These are phyloP conservation scores for Naegleria fowleri DNA, from an alignment of 208 protist genomes.

Conservation along the genomic window DNA sequence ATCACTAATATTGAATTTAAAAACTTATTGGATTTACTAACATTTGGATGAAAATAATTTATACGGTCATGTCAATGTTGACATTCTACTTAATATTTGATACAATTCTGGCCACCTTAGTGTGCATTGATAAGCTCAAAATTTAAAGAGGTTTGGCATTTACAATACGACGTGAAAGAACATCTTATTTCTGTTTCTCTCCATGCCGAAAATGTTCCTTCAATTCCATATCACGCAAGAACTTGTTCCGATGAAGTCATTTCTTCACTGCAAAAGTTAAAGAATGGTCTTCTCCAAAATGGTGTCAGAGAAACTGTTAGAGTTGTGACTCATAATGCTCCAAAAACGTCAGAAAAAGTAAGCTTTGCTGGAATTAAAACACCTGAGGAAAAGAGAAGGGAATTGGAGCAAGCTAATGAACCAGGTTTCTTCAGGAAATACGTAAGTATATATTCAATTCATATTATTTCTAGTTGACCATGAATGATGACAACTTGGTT, in stretches of 20 bases:
- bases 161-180: neutral
- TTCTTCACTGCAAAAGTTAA: neutral
- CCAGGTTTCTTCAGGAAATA: conserved; percentile 22
- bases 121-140: neutral
- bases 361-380: conserved; percentile 1
- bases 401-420: conserved; percentile 6
- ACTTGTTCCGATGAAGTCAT: neutral
- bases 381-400: conserved; percentile 6
- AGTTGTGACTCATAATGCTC: neutral
- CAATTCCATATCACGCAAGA: neutral
- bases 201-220: neutral
- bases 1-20: neutral
- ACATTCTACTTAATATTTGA: too few relatives aligned
- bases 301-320: neutral
- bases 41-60: neutral
- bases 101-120: neutral
- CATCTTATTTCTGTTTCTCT: neutral
- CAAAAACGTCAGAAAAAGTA: neutral
- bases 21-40: too few relatives aligned
- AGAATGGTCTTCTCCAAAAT: neutral
- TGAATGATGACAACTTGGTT: too few relatives aligned
- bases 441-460: too few relatives aligned
- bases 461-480: too few relatives aligned
- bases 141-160: neutral
- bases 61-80: too few relatives aligned